phyloP scores from a whole-genome alignment of 495 filamentous ascomycete species.

The Podospora conica region DNA sequence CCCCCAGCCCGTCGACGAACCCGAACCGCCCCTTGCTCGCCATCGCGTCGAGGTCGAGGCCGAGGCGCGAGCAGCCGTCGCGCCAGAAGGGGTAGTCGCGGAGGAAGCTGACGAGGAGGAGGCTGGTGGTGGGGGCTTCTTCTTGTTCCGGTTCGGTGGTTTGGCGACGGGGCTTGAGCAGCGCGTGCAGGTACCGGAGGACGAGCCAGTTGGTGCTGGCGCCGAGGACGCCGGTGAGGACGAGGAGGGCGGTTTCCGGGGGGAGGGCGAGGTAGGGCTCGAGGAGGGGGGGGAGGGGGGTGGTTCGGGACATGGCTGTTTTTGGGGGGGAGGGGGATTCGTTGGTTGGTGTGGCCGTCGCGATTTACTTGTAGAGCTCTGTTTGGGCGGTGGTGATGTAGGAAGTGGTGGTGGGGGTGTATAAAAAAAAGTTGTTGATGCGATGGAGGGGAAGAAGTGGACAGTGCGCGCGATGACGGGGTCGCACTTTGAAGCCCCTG shows the following conservation, averaged over 20 bases:
- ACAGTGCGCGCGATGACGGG: not conserved
- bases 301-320: constrained; percentile 1
- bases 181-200: constrained; percentile 55
- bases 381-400: not conserved
- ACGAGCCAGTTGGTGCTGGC: constrained; percentile 72
- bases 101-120: constrained; percentile 77
- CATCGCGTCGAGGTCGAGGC: constrained; percentile 62
- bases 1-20: constrained; percentile 64
- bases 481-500: not conserved
- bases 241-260: constrained; percentile 40
- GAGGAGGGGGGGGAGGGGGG: constrained; percentile 52
- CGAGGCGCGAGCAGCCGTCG: constrained; percentile 54
- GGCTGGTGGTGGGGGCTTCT: constrained; percentile 25
- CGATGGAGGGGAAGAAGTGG: not conserved
- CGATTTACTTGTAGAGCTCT: not conserved
- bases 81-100: constrained; percentile 72
- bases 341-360: not conserved
- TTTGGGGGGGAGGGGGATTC: not conserved
- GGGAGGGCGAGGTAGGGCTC: constrained; percentile 53
- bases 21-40: constrained; percentile 51
- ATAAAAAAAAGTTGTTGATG: not conserved
- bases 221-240: constrained; percentile 68
- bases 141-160: not conserved
- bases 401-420: not conserved
- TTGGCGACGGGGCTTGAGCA: constrained; percentile 33